phyloP scores from a whole-genome alignment of 352 stramenopile species.

The Globisporangium megalacanthum region DNA sequence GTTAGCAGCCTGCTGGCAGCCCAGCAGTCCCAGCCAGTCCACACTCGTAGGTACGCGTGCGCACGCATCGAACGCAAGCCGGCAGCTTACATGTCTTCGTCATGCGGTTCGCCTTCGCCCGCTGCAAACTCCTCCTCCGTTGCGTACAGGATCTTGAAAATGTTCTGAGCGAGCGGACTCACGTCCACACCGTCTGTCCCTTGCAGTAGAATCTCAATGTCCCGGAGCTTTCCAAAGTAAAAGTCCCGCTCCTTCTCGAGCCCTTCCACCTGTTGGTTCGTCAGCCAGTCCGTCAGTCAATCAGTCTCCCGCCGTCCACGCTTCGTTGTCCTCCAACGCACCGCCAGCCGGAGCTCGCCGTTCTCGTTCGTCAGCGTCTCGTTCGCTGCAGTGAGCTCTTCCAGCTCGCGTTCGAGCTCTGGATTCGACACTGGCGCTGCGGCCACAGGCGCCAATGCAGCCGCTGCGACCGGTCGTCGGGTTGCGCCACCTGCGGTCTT shows the following conservation, averaged over 20 bases:
- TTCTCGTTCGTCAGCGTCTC: constrained; percentile 75
- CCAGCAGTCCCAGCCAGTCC: too few relatives aligned
- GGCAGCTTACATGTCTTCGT: constrained; percentile 41
- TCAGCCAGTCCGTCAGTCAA: background rate
- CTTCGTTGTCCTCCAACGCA: constrained; percentile 16
- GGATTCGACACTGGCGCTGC: constrained; percentile 19
- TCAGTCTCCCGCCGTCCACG: background rate
- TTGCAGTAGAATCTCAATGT: constrained; percentile 96
- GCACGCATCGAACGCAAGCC: background rate
- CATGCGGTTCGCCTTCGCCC: constrained; percentile 39
- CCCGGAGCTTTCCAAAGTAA: constrained; percentile 98
- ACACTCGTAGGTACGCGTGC: too few relatives aligned
- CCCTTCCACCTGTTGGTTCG: constrained; percentile 61
- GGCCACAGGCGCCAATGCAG: constrained; percentile 14
- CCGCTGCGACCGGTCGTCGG: constrained; percentile 26
- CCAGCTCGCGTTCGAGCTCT: constrained; percentile 64
- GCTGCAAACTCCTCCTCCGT: constrained; percentile 54
- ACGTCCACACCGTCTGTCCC: constrained; percentile 46
- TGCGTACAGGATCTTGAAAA: constrained; percentile 87
- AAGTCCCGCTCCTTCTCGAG: constrained; percentile 97
- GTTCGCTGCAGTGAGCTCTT: constrained; percentile 63
- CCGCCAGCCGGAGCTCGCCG: constrained; percentile 64
- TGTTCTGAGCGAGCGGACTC: constrained; percentile 51
- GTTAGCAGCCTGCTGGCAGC: background rate
- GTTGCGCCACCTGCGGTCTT: constrained; percentile 14